Evolutionary conservation across 139 green algal genomes (phyloP).

Genomic region (Marvania coccoides): DNA sequence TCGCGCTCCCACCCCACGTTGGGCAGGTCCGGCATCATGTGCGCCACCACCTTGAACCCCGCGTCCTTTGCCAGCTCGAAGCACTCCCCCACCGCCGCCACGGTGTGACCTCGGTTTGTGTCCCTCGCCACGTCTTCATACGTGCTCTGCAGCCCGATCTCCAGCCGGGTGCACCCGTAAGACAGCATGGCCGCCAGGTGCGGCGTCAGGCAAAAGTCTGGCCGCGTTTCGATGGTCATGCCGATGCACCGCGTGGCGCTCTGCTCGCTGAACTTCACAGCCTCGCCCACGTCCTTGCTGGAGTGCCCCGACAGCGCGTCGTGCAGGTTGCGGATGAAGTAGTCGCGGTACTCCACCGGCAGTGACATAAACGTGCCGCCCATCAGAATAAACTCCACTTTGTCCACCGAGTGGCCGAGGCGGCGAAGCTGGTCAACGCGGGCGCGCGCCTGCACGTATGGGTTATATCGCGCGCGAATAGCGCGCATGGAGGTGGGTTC

Average conservation of each 20-base stretch:
- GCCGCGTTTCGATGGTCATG: constrained; percentile 95
- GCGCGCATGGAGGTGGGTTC: constrained; percentile 96
- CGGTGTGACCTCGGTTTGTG: constrained; percentile 91
- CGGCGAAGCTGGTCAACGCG: constrained; percentile 91
- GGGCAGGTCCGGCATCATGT: constrained; percentile 99
- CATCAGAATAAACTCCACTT: constrained; percentile 99
- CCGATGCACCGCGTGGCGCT: constrained; percentile 86
- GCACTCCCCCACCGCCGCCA: constrained; percentile 83
- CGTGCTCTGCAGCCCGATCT: constrained; percentile 91
- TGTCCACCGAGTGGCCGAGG: constrained; percentile 93
- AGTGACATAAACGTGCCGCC: constrained; percentile 98
- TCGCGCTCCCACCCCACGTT: constrained; percentile 96
- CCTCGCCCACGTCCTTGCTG: constrained; percentile 53
- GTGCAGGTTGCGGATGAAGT: constrained; percentile 93
- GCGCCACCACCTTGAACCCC: constrained; percentile 90
- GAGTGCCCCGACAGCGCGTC: constrained; percentile 85
- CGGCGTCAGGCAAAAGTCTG: constrained; percentile 81
- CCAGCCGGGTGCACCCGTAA: constrained; percentile 84
- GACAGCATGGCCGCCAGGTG: constrained; percentile 75
- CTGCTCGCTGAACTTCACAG: constrained; percentile 66
- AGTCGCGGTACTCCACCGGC: constrained; percentile 91
- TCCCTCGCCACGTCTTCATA: constrained; percentile 96
- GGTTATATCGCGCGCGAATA: constrained; percentile 92
- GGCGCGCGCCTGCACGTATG: constrained; percentile 80
- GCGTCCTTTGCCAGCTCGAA: constrained; percentile 91